Conservation (phyloP, 768 basidiomycete species). For the Boletales sp. region DNA sequence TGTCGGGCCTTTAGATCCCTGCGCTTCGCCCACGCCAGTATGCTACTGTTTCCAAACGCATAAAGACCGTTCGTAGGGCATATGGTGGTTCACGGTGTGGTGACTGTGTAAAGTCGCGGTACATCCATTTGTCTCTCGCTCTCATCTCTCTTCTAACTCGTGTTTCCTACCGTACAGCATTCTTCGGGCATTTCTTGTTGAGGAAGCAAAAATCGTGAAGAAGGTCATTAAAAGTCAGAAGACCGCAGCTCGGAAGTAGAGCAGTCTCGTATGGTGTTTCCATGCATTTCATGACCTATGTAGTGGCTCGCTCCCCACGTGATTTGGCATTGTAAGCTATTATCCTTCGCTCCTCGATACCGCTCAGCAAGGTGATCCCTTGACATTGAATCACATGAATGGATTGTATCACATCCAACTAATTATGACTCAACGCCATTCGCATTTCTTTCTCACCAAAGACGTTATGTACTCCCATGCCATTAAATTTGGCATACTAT, state of each 20-base stretch:
- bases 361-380: too few species aligned
- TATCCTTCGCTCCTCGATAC: background rate
- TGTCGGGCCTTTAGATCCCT: constrained; percentile 57
- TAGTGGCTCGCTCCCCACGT: constrained; percentile 2
- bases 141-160: background rate
- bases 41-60: constrained; percentile 92
- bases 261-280: background rate
- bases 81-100: constrained; percentile 99
- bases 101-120: constrained; percentile 94
- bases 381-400: too few species aligned
- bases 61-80: constrained; percentile 94
- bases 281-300: constrained; percentile 11
- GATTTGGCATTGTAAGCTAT: background rate
- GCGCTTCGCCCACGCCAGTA: constrained; percentile 96
- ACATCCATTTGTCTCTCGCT: constrained; percentile 24
- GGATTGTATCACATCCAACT: too few species aligned
- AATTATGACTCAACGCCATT: too few species aligned
- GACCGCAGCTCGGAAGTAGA: constrained; percentile 24
- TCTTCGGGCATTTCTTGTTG: constrained; percentile 96
- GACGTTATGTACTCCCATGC: too few species aligned
- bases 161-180: constrained; percentile 52
- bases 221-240: constrained; percentile 91
- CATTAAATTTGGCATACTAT: too few species aligned
- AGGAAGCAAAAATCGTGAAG: constrained; percentile 99
- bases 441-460: too few species aligned